Conservation (phyloP, 345 rosid species). For the Linum trigynum region DNA sequence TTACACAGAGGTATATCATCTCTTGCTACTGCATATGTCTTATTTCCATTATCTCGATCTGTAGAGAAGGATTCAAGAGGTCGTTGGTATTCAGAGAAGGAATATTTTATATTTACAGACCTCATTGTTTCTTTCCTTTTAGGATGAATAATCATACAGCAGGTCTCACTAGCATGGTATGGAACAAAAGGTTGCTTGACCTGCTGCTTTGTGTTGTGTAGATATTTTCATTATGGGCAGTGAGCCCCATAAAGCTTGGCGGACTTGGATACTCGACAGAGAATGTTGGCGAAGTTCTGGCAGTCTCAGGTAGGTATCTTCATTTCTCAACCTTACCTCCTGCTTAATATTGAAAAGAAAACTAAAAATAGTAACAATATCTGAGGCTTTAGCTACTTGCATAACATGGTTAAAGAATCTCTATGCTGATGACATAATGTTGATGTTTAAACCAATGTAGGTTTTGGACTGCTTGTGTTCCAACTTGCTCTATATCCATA, state of each 20-base stretch:
- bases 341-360: no score
- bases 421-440: neutral
- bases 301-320: conserved; percentile 33
- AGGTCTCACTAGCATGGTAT: no score
- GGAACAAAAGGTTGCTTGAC: no score
- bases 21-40: no score
- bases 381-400: neutral
- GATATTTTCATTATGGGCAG: conserved; percentile 52
- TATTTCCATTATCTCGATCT: no score
- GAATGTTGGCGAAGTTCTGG: conserved; percentile 48
- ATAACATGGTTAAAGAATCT: neutral
- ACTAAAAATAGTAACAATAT: no score
- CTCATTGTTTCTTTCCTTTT: no score
- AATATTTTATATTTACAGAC: no score
- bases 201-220: conserved; percentile 11
- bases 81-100: no score
- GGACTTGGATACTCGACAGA: conserved; percentile 39
- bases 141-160: no score
- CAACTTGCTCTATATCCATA: conserved; percentile 38
- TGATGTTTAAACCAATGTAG: conserved; percentile 15
- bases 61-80: no score
- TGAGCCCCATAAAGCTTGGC: conserved; percentile 36
- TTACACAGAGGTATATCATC: conserved; percentile 15
- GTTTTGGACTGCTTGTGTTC: conserved; percentile 43
- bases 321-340: no score